Conservation (phyloP, 371 early-diverging fungal genomes). For the Rhizopus delemar region DNA sequence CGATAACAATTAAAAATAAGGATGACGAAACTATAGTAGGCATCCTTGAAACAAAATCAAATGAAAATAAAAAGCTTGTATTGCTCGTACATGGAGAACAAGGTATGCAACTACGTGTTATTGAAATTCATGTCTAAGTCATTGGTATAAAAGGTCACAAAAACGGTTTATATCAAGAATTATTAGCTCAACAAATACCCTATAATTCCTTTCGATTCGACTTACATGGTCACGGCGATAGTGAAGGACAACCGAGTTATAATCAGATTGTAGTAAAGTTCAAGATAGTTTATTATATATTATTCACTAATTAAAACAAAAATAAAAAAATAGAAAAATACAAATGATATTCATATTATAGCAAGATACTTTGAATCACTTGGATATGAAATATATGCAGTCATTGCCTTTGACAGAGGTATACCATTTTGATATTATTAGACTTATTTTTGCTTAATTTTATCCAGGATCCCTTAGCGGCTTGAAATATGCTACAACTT, state of each 20-base stretch:
- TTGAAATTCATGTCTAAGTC: neutral
- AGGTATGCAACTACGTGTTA: constrained; percentile 9
- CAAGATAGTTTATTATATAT: constrained; percentile 5
- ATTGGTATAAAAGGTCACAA: constrained; percentile 43
- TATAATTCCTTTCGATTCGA: constrained; percentile 54
- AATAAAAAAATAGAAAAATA: constrained; percentile 30
- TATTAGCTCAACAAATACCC: constrained; percentile 48
- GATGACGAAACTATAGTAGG: constrained; percentile 19
- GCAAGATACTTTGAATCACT: constrained; percentile 45
- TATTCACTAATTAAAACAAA: neutral
- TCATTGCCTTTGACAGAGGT: constrained; percentile 55
- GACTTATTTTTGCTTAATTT: neutral
- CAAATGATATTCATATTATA: constrained; percentile 48
- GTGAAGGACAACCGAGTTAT: constrained; percentile 46
- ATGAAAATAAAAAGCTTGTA: constrained; percentile 8
- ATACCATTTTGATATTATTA: neutral
- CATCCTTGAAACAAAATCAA: constrained; percentile 16
- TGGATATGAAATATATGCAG: constrained; percentile 52
- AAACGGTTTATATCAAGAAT: constrained; percentile 49
- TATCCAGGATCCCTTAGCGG: constrained; percentile 48
- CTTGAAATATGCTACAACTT: constrained; percentile 52
- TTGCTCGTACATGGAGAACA: constrained; percentile 35
- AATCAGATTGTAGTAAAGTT: constrained; percentile 37
- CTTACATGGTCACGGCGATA: constrained; percentile 53
- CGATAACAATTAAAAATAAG: constrained; percentile 16